A percentile compares a stretch with the other conserved stretches of the same genome.
These are phyloP conservation scores for Periconia sp. DNA, from an alignment of 2,329 filamentous ascomycete species.

Conservation along the genomic window DNA sequence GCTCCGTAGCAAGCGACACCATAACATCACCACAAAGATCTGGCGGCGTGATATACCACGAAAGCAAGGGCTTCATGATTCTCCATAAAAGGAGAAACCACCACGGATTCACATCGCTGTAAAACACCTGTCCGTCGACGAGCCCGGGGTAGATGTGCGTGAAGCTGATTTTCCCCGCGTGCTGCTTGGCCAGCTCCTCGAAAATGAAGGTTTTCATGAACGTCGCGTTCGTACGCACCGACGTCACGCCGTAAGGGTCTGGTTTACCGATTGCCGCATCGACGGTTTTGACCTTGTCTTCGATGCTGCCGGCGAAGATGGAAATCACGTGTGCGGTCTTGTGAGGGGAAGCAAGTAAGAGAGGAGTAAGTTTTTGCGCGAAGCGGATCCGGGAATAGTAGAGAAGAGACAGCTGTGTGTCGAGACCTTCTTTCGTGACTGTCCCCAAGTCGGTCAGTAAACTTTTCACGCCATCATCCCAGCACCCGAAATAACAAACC, in stretches of 20 bases:
- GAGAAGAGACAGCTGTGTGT: conserved; percentile 7
- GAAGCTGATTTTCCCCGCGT: conserved; percentile 27
- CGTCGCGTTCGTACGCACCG: conserved; percentile 28
- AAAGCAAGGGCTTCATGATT: conserved; percentile 22
- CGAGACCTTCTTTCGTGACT: conserved; percentile 11
- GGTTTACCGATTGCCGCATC: conserved; percentile 30
- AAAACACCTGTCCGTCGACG: conserved; percentile 32
- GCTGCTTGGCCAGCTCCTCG: conserved; percentile 27
- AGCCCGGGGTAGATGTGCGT: conserved; percentile 39
- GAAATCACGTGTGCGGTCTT: conserved; percentile 37
- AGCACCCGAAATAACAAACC: not conserved
- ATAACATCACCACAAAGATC: conserved; percentile 36
- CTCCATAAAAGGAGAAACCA: conserved; percentile 35
- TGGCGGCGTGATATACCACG: conserved; percentile 21
- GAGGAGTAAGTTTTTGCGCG: conserved; percentile 5
- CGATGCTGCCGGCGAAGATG: conserved; percentile 34
- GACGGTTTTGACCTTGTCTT: conserved; percentile 24
- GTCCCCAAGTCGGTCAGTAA: too few relatives aligned
- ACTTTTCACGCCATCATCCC: not conserved
- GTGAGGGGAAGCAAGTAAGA: conserved; percentile 3
- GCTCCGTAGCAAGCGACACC: conserved; percentile 19
- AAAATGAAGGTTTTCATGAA: conserved; percentile 40
- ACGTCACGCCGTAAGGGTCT: conserved; percentile 24
- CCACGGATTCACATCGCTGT: conserved; percentile 21
- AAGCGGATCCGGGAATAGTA: conserved; percentile 13